Evolutionary conservation across 2,329 filamentous ascomycete genomes (phyloP).

Genomic region (Annulohypoxylon truncatum): DNA sequence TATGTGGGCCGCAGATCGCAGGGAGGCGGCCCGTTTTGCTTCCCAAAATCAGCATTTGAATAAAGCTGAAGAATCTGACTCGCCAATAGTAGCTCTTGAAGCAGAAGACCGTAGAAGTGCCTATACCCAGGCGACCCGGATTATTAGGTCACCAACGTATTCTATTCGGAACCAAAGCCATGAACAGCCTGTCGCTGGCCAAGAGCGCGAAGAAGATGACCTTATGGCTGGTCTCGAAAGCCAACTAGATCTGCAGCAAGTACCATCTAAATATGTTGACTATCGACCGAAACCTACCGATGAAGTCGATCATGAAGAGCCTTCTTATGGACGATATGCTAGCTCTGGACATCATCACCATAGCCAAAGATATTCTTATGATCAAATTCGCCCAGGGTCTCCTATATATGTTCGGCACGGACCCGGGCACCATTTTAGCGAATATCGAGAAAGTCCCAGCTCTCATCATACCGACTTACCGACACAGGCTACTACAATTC

Average conservation of each 20-base stretch:
- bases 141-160: neutral
- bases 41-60: constrained; percentile 40
- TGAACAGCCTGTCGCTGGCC: neutral
- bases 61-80: constrained; percentile 3
- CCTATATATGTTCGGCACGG: constrained; percentile 50
- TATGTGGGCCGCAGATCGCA: constrained; percentile 51
- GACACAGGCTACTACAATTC: constrained; percentile 39
- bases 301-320: constrained; percentile 15
- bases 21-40: constrained; percentile 44
- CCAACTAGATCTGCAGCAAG: constrained; percentile 42
- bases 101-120: neutral
- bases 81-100: neutral
- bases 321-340: constrained; percentile 25
- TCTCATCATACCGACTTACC: constrained; percentile 44
- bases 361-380: constrained; percentile 39
- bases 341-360: constrained; percentile 30
- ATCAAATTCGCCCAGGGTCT: constrained; percentile 50
- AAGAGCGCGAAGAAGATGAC: constrained; percentile 41
- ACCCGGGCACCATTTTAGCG: constrained; percentile 41
- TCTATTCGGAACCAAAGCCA: neutral
- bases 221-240: constrained; percentile 46
- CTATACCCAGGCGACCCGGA: neutral
- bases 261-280: constrained; percentile 1
- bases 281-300: constrained; percentile 1
- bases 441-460: constrained; percentile 49